Conservation (phyloP, 768 basidiomycete species). For the Podaxis mareebaensis region DNA sequence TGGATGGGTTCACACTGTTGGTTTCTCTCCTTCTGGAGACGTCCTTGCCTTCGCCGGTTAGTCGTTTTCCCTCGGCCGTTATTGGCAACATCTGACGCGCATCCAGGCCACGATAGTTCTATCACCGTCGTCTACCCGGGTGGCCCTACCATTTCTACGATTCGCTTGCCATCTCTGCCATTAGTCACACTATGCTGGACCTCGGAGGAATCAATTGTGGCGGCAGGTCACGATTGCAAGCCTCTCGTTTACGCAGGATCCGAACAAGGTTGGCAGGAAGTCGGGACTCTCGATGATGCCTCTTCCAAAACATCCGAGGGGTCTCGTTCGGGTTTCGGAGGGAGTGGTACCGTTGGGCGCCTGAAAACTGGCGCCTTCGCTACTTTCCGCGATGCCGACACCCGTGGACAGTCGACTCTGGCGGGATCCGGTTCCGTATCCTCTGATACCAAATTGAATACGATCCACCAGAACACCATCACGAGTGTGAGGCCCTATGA, state of each 20-base stretch:
- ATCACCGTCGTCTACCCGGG: conserved; percentile 91
- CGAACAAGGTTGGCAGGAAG: conserved; percentile 73
- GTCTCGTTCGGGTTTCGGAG: conserved; percentile 46
- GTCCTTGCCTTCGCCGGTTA: conserved; percentile 88
- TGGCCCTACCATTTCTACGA: conserved; percentile 68
- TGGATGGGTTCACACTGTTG: conserved; percentile 96
- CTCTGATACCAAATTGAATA: conserved; percentile 75
- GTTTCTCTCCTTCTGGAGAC: conserved; percentile 97
- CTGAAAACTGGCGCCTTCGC: conserved; percentile 94
- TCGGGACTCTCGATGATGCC: conserved; percentile 87
- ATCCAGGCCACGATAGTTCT: conserved; percentile 89
- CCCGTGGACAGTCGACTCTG: conserved; percentile 54
- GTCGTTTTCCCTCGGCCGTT: conserved; percentile 28
- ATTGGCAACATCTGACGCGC: conserved; percentile 1
- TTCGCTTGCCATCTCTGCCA: conserved; percentile 79
- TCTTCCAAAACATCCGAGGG: conserved; percentile 43
- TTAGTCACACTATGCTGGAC: conserved; percentile 86
- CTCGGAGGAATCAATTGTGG: conserved; percentile 77
- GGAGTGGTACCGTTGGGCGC: conserved; percentile 56
- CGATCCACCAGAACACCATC: conserved; percentile 98
- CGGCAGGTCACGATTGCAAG: conserved; percentile 97
- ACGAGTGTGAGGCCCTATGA: conserved; percentile 86
- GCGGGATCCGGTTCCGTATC: conserved; percentile 29
- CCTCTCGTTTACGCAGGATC: conserved; percentile 84
- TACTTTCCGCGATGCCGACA: conserved; percentile 90